Percentiles rank a stretch among this genome's conserved stretches.
phyloP scores from a whole-genome alignment of 805 yeast species.

The Nakazawaea holstii region DNA sequence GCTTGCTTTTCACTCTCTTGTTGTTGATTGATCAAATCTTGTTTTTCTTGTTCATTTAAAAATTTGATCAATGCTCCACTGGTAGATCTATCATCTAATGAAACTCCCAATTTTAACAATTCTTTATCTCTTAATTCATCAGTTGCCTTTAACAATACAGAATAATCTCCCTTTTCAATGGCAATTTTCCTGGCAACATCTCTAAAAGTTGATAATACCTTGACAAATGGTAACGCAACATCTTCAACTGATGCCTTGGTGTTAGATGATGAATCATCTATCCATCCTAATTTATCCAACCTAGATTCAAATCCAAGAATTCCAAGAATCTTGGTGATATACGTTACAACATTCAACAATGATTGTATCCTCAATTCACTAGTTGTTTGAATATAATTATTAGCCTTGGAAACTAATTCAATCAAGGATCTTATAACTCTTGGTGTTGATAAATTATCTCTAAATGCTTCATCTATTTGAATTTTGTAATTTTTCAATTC shows the following conservation, averaged over 20 bases:
- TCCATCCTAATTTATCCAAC: conserved; percentile 79
- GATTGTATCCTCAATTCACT: conserved; percentile 58
- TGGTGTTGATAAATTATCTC: conserved; percentile 85
- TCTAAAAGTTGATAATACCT: conserved; percentile 72
- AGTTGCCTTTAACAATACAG: conserved; percentile 57
- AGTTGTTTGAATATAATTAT: conserved; percentile 59
- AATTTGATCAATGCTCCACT: conserved; percentile 82
- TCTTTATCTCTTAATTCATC: conserved; percentile 73
- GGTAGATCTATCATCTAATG: conserved; percentile 83
- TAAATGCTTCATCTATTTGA: conserved; percentile 69
- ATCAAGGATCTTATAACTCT: conserved; percentile 58
- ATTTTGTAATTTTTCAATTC: conserved; percentile 47
- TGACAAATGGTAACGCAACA: conserved; percentile 71
- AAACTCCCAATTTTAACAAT: conserved; percentile 68
- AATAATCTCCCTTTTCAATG: conserved; percentile 48
- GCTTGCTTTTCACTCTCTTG: conserved; percentile 51
- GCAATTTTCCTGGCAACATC: conserved; percentile 76
- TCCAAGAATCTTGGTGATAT: conserved; percentile 64
- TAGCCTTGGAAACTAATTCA: conserved; percentile 66
- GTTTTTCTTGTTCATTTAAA: conserved; percentile 61
- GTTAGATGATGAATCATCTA: conserved; percentile 27
- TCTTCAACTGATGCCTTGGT: conserved; percentile 48
- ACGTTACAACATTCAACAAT: conserved; percentile 55
- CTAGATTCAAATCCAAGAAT: conserved; percentile 75
- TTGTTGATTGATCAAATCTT: conserved; percentile 56